Evolutionary conservation across 345 rosid genomes (phyloP), one percentile per base, ranked within the genome.

Genomic region (Dovyalis caffra): DNA sequence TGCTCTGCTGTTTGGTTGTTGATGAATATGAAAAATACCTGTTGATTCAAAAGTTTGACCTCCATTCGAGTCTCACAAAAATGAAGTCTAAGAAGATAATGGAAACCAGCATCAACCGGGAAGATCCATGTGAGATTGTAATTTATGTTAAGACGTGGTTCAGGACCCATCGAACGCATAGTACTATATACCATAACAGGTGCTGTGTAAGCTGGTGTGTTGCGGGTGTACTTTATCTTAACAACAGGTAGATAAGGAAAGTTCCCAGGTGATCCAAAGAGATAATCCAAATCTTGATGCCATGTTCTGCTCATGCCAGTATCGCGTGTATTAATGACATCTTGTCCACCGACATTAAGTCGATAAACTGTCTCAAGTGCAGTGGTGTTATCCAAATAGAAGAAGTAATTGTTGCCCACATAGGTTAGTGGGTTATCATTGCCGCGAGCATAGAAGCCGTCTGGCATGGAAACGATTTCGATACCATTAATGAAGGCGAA

Each of bases 401-500:
- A 65, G 15, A 2, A n/a, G n/a, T n/a, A 2, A 3, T 4, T 28
- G 4, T 0, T 2, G 16, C 68, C 69, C 45, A 35, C 49, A 35
- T 8, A 9, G 14, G 49, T 20, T 1, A 10, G 43, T 35, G 29
- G 31, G 10, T 8, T 35, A 34, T 64, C 45, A 33, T 34, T 9
- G 28, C 61, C 61, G 6, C 26, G 61, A 20, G 8, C 26, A 29
- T 69, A 69, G 12, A 69, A 58, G 28, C 26, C 8, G 58, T 45
- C 21, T 3, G 72, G 72, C 58, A 69, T 45, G 6, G 61, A 69
- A 40, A 69, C 10, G 3, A 69, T 49, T 31, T 69, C 72, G 9
- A 69, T 69, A 8, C 72, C 61, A 28, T 69, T 69, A 18, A 69
- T 69, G 60, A 69, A 47, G 34, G 72, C 38, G 47, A 49, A 47